Evolutionary conservation across 1,284 basidiomycete species (phyloP).

Genomic region (Marasmius sp.): DNA sequence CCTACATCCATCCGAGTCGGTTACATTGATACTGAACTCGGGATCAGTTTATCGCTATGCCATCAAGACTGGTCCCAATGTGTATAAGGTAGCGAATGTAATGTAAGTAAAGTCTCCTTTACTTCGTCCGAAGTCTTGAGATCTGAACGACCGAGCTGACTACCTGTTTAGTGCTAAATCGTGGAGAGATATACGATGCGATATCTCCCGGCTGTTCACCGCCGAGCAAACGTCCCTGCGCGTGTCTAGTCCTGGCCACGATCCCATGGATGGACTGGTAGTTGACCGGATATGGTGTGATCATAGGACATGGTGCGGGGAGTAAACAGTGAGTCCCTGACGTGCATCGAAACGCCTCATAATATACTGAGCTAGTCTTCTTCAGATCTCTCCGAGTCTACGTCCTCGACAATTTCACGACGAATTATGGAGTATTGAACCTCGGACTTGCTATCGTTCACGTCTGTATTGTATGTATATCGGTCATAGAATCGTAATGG

Average conservation of each 20-base stretch:
- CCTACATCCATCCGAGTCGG: constrained; percentile 59
- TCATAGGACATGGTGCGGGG: constrained; percentile 52
- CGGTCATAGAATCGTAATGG: no score
- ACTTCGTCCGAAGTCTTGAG: not conserved
- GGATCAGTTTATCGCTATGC: constrained; percentile 69
- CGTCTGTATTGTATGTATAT: not conserved
- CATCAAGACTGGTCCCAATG: constrained; percentile 57
- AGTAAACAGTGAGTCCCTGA: not conserved
- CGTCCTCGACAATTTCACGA: no score
- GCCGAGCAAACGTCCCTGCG: constrained; percentile 29
- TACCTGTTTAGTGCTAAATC: constrained; percentile 50
- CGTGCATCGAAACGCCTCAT: not conserved
- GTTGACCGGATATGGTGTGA: constrained; percentile 69
- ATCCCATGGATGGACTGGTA: constrained; percentile 51
- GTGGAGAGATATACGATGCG: constrained; percentile 64
- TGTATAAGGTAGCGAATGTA: constrained; percentile 59
- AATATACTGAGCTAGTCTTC: no score
- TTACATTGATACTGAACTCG: constrained; percentile 67
- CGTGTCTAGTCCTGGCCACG: constrained; percentile 25
- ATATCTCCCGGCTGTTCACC: constrained; percentile 60
- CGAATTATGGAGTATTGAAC: constrained; percentile 33
- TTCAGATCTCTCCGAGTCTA: no score
- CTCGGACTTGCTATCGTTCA: not conserved
- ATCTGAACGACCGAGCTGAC: not conserved
- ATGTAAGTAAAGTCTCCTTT: constrained; percentile 43